Evolutionary conservation across 106 monocot species (phyloP).

Genomic region (Narthecium ossifragum): DNA sequence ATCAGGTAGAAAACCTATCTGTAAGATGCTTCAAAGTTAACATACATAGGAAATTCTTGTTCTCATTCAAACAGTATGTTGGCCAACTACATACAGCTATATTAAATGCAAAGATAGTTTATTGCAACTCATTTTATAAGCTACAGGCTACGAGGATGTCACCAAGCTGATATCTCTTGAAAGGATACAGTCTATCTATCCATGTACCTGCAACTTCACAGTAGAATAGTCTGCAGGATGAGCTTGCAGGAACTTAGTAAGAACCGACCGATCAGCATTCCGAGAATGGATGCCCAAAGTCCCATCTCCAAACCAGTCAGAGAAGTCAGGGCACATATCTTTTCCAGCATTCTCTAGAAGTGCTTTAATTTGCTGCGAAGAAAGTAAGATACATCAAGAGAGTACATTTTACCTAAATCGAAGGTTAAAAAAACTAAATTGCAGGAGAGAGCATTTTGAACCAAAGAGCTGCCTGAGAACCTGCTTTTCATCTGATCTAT

Average conservation of each 20-base stretch:
- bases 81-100: no score
- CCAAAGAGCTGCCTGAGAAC: constrained; percentile 16
- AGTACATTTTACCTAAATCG: not conserved
- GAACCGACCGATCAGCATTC: constrained; percentile 72
- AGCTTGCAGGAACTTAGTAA: constrained; percentile 80
- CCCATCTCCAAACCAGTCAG: constrained; percentile 77
- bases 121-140: no score
- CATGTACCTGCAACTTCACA: constrained; percentile 75
- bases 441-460: not conserved
- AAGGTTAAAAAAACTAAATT: not conserved
- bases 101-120: no score
- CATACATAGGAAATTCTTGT: no score
- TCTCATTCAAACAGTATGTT: no score
- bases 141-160: no score
- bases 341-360: constrained; percentile 71
- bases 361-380: constrained; percentile 79
- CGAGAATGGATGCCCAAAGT: constrained; percentile 37
- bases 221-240: constrained; percentile 83
- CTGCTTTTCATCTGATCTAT: constrained; percentile 87
- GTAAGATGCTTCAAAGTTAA: no score
- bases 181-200: no score
- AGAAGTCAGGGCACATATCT: constrained; percentile 72
- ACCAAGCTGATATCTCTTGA: no score
- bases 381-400: not conserved
- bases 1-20: no score